Percentiles rank a stretch among this genome's conserved stretches.
These are phyloP conservation scores for Pichia sp. DNA, from an alignment of 1,139 yeast species.

Conservation along the genomic window DNA sequence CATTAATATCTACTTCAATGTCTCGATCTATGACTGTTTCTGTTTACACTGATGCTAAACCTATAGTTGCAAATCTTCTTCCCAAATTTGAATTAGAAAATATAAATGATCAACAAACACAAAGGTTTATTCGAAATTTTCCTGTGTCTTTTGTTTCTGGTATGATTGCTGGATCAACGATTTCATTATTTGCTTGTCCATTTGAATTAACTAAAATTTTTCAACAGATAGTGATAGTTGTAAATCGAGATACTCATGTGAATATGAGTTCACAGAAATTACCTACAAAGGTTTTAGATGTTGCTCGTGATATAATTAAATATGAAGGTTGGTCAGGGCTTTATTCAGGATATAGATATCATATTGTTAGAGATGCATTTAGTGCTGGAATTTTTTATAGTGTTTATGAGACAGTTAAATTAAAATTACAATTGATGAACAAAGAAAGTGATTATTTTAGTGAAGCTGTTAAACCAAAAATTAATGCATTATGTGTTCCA, in stretches of 20 bases:
- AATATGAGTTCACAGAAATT: conserved; percentile 22
- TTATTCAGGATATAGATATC: conserved; percentile 68
- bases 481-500: conserved; percentile 29
- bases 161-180: conserved; percentile 55
- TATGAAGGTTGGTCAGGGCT: conserved; percentile 58
- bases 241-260: conserved; percentile 25
- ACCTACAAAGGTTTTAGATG: conserved; percentile 40
- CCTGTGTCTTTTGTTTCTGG: conserved; percentile 69
- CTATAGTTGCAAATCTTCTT: conserved; percentile 30
- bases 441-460: conserved; percentile 4
- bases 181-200: conserved; percentile 71
- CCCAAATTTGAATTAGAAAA: conserved; percentile 2
- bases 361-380: conserved; percentile 58
- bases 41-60: conserved; percentile 54
- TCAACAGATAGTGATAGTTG: conserved; percentile 59
- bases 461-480: conserved; percentile 3
- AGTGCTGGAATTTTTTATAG: conserved; percentile 73
- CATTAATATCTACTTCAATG: conserved; percentile 58
- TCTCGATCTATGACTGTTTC: conserved; percentile 65
- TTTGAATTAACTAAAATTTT: conserved; percentile 80
- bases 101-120: not conserved
- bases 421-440: conserved; percentile 34
- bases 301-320: conserved; percentile 46
- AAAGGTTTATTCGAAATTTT: conserved; percentile 37
- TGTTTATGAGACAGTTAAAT: conserved; percentile 64